phyloP scores from a whole-genome alignment of 768 basidiomycete genomes.

The Infundibulicybe gibba region DNA sequence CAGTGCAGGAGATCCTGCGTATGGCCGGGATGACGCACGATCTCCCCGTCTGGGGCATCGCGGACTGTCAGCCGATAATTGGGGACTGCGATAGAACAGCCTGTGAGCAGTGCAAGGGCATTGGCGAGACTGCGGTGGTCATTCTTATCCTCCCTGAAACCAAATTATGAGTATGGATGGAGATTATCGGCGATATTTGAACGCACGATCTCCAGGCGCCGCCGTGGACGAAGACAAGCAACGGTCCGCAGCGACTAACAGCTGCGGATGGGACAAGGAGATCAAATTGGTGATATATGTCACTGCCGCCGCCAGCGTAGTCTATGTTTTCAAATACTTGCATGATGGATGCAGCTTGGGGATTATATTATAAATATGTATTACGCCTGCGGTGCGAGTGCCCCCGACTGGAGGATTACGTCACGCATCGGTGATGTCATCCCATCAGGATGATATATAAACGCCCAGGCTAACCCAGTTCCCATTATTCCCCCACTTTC shows the following conservation, averaged over 20 bases:
- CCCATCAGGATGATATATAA: not conserved
- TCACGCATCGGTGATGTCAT: not conserved
- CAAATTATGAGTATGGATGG: not conserved
- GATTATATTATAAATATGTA: no score
- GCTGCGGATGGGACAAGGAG: constrained; percentile 34
- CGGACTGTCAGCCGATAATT: constrained; percentile 74
- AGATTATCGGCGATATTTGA: constrained; percentile 2
- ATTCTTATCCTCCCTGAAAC: constrained; percentile 66
- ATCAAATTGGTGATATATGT: constrained; percentile 50
- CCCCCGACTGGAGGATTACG: not conserved
- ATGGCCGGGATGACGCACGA: constrained; percentile 65
- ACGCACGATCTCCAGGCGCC: constrained; percentile 77
- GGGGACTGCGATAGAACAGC: constrained; percentile 61
- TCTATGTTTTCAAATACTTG: constrained; percentile 27
- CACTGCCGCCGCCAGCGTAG: constrained; percentile 26
- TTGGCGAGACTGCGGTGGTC: constrained; percentile 54
- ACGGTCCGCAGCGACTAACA: constrained; percentile 10
- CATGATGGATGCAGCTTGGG: no score
- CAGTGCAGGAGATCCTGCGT: constrained; percentile 61
- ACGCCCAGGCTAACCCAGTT: not conserved
- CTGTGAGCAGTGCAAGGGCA: constrained; percentile 44
- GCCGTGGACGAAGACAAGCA: constrained; percentile 76
- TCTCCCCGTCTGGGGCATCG: constrained; percentile 29
- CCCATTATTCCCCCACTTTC: not conserved
- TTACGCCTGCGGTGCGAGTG: not conserved